Base-by-base conservation (phyloP, 1,284 basidiomycete species). In the Sporisorium reilianum region DNA sequence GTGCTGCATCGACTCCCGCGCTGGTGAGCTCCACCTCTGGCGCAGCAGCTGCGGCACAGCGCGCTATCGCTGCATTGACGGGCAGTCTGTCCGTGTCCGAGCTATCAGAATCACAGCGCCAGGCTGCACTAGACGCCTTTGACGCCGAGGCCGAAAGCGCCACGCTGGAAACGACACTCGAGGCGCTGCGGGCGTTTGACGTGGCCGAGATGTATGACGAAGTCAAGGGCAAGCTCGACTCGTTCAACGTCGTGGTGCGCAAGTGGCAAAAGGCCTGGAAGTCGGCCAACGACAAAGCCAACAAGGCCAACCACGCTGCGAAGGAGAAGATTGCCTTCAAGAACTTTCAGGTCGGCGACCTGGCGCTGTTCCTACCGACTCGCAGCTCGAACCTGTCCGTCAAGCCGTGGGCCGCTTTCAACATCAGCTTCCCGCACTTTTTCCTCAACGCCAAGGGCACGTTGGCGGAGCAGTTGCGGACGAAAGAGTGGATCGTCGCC, bases 211-310 rank as follows among this genome's bases (percentile, higher is more conserved):
- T 93, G 79, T 93, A 95, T 81, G 90, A 94, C 65, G 91, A 93
- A 73, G 88, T 90, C 69, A 94, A 88, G 58, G 92, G 92, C 84
- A 91, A 92, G 42, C 91, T 86, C 34, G 85, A 86, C 25, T 53
- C 66, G 20, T 74, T 85, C 34, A 78, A 92, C 25, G 90, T 90
- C 7, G 90, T 92, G n/a, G 92, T 95, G 57, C 91, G 93, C 64
- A 97, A 95, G 85, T 98, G 94, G 92, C 92, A 94, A 85, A 97
- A 95, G 85, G 94, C 96, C 82, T 96, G 93, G 86, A 75, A 78
- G 53, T 70, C 65, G 28, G 57, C 63, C 74, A 89, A 94, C 49
- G 95, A 98, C 74, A 90, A 93, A 22, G 91, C 93, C 16, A 93
- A 92, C 28, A 77, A 77, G 20, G 81, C 82, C 3, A 59, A 78